Evolutionary conservation across 345 rosid species (phyloP).

Genomic region (Heritiera fomes): DNA sequence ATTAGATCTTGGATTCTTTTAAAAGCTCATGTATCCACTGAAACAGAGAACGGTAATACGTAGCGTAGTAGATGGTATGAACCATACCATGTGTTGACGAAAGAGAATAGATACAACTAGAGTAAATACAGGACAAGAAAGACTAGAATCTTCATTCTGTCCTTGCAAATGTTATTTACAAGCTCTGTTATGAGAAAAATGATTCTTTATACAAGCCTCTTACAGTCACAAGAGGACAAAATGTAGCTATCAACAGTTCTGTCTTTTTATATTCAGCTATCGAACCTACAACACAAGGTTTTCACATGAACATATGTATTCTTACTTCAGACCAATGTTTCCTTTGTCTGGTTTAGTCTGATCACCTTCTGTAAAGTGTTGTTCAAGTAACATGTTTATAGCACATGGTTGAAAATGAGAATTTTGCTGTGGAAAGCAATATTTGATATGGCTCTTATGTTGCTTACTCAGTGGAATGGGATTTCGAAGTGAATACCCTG

Average conservation of each 20-base stretch:
- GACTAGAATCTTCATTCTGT: not conserved
- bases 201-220: not conserved
- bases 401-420: not conserved
- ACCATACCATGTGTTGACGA: not conserved
- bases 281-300: not conserved
- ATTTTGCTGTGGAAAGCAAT: not conserved
- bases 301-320: not conserved
- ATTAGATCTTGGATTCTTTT: not conserved
- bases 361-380: not conserved
- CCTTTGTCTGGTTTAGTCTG: not conserved
- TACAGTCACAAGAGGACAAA: not conserved
- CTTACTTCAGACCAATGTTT: not conserved
- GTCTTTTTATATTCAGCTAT: not conserved
- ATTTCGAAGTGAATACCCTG: not conserved
- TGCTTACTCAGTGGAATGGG: not conserved
- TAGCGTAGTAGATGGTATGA: not conserved
- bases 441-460: not conserved
- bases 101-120: not conserved
- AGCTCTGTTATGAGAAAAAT: not conserved
- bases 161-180: not conserved
- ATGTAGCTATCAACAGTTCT: not conserved
- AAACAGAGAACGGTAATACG: not conserved
- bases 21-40: not conserved
- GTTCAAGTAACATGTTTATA: not conserved
- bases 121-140: not conserved